Percentiles rank a stretch among this genome's conserved stretches.
These are phyloP conservation scores for Escallonia rubra DNA, from an alignment of 129 eudicot genomes.

Conservation along the genomic window DNA sequence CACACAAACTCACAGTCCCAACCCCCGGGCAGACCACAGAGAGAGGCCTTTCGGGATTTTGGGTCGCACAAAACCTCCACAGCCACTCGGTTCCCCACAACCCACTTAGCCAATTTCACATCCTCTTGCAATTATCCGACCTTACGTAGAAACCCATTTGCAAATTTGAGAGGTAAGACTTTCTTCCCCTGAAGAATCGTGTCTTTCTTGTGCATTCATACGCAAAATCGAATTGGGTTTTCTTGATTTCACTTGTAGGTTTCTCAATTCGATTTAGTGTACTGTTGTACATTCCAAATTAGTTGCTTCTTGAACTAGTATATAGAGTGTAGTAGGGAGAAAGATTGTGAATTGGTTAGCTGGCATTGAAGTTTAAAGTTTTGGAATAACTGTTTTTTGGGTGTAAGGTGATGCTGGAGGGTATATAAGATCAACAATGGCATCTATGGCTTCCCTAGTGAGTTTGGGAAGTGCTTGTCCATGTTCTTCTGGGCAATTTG, in stretches of 20 bases:
- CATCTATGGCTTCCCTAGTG: constrained; percentile 80
- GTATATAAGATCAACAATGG: constrained; percentile 36
- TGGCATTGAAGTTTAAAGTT: constrained; percentile 29
- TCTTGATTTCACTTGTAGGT: neutral
- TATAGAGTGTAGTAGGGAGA: neutral
- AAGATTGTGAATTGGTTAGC: constrained; percentile 5
- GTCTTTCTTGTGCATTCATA: neutral
- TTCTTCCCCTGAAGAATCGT: neutral
- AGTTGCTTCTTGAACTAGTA: constrained; percentile 9
- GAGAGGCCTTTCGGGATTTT: neutral
- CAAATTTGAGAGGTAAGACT: constrained; percentile 28
- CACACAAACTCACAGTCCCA: constrained; percentile 39
- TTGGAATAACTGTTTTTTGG: constrained; percentile 19
- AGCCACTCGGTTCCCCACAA: constrained; percentile 15
- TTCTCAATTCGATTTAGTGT: constrained; percentile 7
- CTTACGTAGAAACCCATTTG: constrained; percentile 15
- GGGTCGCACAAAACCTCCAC: constrained; percentile 21
- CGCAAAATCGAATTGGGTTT: constrained; percentile 3
- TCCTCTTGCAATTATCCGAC: constrained; percentile 19
- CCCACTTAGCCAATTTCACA: constrained; percentile 19
- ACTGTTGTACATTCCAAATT: constrained; percentile 13
- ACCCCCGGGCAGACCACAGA: neutral
- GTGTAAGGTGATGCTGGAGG: constrained; percentile 30
- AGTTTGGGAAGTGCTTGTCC: constrained; percentile 72
- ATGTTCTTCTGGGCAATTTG: constrained; percentile 55